A percentile compares a stretch with the other conserved stretches of the same genome.
Conservation (phyloP, 257 asterid species). For the Solanum chiquidenum region DNA sequence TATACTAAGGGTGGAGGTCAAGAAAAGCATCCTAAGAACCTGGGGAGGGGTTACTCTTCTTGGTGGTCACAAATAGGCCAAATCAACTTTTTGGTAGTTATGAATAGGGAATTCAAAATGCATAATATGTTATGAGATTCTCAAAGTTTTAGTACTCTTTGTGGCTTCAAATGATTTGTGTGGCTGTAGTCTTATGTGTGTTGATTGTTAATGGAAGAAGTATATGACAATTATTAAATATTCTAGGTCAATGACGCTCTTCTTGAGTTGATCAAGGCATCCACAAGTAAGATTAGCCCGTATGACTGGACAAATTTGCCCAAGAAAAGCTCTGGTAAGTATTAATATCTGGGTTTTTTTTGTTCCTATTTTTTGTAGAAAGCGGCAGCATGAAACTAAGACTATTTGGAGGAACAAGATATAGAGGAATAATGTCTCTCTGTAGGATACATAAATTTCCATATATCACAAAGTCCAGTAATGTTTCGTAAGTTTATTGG, state of each 20-base stretch:
- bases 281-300: conserved; percentile 29
- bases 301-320: conserved; percentile 84
- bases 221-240: not conserved
- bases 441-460: not conserved
- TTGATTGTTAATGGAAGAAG: not conserved
- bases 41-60: not conserved
- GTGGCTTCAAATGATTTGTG: not conserved
- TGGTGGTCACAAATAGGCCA: not conserved
- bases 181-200: not conserved
- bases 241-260: conserved; percentile 82
- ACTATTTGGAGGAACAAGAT: not conserved
- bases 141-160: not conserved
- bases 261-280: conserved; percentile 60
- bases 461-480: not conserved
- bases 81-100: not conserved
- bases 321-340: conserved; percentile 56
- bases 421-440: not conserved
- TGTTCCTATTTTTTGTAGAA: not conserved
- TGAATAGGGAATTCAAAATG: not conserved
- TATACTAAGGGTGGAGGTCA: not conserved
- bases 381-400: not conserved
- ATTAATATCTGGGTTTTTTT: not conserved
- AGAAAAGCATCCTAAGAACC: not conserved
- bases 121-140: not conserved
- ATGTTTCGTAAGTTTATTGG: not conserved